Base-by-base conservation (phyloP, 176 grass and related monocot species). In the Oryza longistaminata region DNA sequence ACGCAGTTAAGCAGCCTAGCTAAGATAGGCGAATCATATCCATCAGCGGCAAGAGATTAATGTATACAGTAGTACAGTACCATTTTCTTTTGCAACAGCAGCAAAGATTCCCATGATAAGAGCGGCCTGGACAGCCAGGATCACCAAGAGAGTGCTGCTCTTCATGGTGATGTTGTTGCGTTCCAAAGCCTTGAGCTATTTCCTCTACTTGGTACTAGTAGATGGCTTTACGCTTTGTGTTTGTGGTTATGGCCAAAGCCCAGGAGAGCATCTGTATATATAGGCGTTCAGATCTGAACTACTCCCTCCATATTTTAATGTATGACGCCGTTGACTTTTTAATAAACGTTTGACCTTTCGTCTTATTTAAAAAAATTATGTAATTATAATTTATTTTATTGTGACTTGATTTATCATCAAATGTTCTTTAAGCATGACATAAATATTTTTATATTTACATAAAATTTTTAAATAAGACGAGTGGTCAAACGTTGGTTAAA, bases 41-140 rank as follows among this genome's bases (percentile, higher is more conserved):
- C 21, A 1, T 78, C 8, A 31, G 22, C 7, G 13, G 11, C 19
- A 76, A 75, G 3, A 3, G 50, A 58, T 8, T 16, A 16, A 42
- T 9, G 9, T 14, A 8, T 1, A 39, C 37, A 27, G 26, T 27
- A 37, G 11, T 3, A 37, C 35, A 39, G 12, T 35, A 78, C 83
- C 66, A 1, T 85, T 85, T 78, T 78, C 66, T 78, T 78, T 78
- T 4, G 66, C 83, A 16, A 81, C 71, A 0, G 68, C 86, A 15
- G 74, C 42, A 14, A 88, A 83, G 22, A 83, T 73, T 13, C 74
- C 74, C 80, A 78, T 88, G 43, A 72, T 68, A 43, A 88, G 17
- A 52, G 16, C 53, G 39, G 79, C 66, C 73, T 82, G 74, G 4
- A 83, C 42, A 15, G 27, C 60, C 67, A 83, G 52, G 80, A 83